Base-by-base conservation (phyloP, 257 asterid species). In the Avicennia marina region DNA sequence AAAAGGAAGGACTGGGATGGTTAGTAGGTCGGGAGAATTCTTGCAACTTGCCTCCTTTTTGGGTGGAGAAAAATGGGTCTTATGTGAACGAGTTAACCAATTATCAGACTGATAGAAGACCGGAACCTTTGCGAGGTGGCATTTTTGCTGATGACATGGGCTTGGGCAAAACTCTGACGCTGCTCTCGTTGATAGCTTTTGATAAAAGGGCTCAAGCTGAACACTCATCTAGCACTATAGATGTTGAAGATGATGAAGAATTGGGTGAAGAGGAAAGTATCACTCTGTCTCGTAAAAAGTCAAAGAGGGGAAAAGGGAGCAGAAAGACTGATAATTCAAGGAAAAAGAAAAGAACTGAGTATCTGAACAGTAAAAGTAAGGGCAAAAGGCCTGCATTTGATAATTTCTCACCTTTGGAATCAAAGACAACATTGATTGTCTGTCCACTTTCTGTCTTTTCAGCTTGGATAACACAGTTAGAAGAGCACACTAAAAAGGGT, bases 91-190 rank as follows among this genome's bases (percentile, higher is more conserved):
- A 67, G 25, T 60, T 89, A 44, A 89, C 95, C n/a, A 81, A 81
- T 70, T 75, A 67, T 60, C 74, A 72, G 45, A 76, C 87, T 7
- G 64, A 41, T 26, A 78, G 64, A 40, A 76, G 77, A 56, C 95
- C 97, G 0, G 90, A 81, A 70, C 95, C 95, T 18, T 50, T 86
- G 26, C 75, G 77, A 62, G 97, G 97, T 29, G 94, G 95, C 38
- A 83, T 89, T 58, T 86, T 86, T 39, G 95, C 97, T 10, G 97
- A 89, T 66, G 95, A 86, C 48, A 89, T 89, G 97, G 97, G 97
- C 33, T 70, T 86, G 67, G 97, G 95, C 1, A 89, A 89, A 69
- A 86, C 95, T 13, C 94, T 89, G 19, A 78, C 97, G 0, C 62
- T 89, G 26, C 91, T 89, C 42, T 89, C 97, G 9, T 53, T 89